Conservation (phyloP, 306 rosid species). For the Vigna mungo region DNA sequence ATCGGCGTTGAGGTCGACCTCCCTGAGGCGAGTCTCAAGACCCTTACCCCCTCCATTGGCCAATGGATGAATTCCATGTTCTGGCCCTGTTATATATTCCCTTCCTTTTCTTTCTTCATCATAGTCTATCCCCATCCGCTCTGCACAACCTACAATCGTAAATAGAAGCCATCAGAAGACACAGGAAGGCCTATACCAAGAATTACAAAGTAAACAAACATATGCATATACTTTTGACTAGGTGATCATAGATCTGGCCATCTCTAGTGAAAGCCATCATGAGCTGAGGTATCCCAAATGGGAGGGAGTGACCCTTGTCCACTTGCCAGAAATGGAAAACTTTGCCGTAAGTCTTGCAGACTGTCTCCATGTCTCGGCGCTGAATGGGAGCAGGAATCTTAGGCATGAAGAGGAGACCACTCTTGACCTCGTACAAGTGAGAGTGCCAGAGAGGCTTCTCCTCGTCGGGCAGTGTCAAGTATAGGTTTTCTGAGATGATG, state of each 20-base stretch:
- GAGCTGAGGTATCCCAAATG: conserved; percentile 74
- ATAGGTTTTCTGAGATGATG: conserved; percentile 61
- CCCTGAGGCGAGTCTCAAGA: conserved; percentile 64
- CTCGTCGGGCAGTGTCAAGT: conserved; percentile 72
- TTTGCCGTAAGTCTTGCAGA: conserved; percentile 84
- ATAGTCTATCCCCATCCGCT: conserved; percentile 53
- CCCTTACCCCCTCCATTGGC: conserved; percentile 82
- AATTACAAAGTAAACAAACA: too few relatives aligned
- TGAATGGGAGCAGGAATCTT: conserved; percentile 55
- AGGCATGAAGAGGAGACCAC: conserved; percentile 71
- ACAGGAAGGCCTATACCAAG: too few relatives aligned
- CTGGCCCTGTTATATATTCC: conserved; percentile 65
- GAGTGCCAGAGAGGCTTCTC: conserved; percentile 89
- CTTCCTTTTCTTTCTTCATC: conserved; percentile 65
- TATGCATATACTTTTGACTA: conserved; percentile 46
- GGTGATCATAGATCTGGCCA: conserved; percentile 62
- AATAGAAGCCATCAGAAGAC: background rate
- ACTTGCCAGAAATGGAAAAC: conserved; percentile 86
- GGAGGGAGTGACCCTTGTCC: conserved; percentile 64
- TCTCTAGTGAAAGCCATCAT: conserved; percentile 87
- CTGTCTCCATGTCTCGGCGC: conserved; percentile 62
- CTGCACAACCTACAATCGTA: conserved; percentile 44
- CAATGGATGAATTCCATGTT: conserved; percentile 70
- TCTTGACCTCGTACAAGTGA: conserved; percentile 83
- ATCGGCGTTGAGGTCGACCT: conserved; percentile 44